These are phyloP conservation scores for Novymonas esmeraldas DNA, from an alignment of 208 protist species.

Conservation along the genomic window DNA sequence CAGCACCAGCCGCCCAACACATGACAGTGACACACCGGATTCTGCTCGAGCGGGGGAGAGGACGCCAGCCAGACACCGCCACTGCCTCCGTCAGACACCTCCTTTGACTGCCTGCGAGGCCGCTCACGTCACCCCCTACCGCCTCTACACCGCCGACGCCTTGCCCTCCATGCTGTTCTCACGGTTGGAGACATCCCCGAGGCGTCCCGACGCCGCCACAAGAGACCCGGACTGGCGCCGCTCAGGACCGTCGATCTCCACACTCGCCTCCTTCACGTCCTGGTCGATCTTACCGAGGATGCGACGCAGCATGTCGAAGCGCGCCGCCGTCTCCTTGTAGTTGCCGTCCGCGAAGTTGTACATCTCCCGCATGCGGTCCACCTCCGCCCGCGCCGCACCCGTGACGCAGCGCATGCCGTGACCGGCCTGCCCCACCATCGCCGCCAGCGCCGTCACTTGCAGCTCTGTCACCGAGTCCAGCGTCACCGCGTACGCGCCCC, in stretches of 20 bases:
- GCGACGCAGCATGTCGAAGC: conserved; percentile 39
- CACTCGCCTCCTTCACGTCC: conserved; percentile 51
- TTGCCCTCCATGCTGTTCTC: conserved; percentile 28
- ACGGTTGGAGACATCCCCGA: conserved; percentile 32
- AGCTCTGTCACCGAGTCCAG: conserved; percentile 42
- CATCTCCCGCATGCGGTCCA: conserved; percentile 39
- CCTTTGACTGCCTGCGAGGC: too few relatives aligned
- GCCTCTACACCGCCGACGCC: too few relatives aligned
- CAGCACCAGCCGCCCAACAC: too few relatives aligned
- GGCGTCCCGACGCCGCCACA: background rate
- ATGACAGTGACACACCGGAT: too few relatives aligned
- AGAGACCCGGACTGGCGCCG: background rate
- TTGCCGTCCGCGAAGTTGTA: conserved; percentile 39
- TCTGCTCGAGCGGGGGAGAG: too few relatives aligned
- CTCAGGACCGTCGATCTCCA: conserved; percentile 30
- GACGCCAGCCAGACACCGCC: too few relatives aligned
- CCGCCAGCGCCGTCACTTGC: conserved; percentile 32
- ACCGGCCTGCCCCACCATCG: conserved; percentile 22
- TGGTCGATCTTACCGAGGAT: conserved; percentile 57
- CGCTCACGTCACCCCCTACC: too few relatives aligned
- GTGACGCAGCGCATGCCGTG: conserved; percentile 24
- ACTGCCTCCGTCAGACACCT: too few relatives aligned
- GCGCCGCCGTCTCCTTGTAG: conserved; percentile 35
- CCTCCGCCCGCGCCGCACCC: conserved; percentile 18
- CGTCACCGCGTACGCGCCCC: conserved; percentile 15